Conservation (phyloP, 306 rosid genomes). For the Cucurbita maxima region DNA sequence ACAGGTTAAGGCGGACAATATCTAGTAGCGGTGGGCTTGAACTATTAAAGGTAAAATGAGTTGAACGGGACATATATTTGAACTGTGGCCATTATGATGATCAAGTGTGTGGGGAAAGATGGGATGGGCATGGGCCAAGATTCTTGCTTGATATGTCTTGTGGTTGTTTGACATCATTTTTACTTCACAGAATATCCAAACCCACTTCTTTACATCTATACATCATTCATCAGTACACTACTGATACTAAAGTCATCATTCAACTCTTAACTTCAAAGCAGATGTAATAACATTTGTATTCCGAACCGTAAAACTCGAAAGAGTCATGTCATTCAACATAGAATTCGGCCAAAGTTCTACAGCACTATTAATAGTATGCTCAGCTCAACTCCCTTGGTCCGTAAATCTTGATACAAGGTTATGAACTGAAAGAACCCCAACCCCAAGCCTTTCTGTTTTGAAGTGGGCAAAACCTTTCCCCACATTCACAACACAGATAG, state of each 20-base stretch:
- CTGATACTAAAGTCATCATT: background rate
- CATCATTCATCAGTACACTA: background rate
- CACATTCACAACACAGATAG: background rate
- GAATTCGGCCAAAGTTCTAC: too few relatives aligned
- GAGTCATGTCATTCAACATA: too few relatives aligned
- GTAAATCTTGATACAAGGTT: too few relatives aligned
- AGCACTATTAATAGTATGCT: too few relatives aligned
- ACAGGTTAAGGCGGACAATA: too few relatives aligned
- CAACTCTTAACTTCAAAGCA: background rate
- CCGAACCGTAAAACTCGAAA: too few relatives aligned
- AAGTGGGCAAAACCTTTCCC: conserved; percentile 3
- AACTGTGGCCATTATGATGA: background rate
- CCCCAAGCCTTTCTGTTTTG: background rate
- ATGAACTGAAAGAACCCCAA: background rate
- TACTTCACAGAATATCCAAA: background rate
- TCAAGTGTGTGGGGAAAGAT: background rate
- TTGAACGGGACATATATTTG: background rate
- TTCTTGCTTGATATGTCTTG: background rate
- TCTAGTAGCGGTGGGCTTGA: too few relatives aligned
- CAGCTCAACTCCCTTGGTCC: too few relatives aligned
- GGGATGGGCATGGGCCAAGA: background rate
- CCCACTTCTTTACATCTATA: background rate
- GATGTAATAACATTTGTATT: too few relatives aligned
- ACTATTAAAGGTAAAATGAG: background rate
- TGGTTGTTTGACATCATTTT: background rate